A percentile compares a stretch with the other conserved stretches of the same genome.
phyloP scores from a whole-genome alignment of 2,329 filamentous ascomycete genomes.

The Aspergillus sp. region DNA sequence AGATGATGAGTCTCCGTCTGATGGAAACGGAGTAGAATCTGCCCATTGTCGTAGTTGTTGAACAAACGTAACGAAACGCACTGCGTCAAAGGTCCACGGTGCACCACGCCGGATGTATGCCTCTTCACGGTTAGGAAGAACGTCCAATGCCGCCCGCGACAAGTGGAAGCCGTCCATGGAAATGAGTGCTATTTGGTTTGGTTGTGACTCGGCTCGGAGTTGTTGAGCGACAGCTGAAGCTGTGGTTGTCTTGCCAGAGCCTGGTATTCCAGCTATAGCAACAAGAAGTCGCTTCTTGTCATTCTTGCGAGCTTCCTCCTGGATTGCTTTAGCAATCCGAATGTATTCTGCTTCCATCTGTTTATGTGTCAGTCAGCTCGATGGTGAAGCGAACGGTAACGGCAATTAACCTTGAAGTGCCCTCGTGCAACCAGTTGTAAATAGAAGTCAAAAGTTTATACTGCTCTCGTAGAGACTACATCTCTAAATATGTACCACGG shows the following conservation, averaged over 20 bases:
- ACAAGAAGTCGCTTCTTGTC: conserved; percentile 25
- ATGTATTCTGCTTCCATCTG: conserved; percentile 27
- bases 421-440: background rate
- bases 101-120: conserved; percentile 40
- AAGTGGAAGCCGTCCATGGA: conserved; percentile 45
- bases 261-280: conserved; percentile 35
- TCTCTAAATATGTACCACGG: background rate
- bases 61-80: conserved; percentile 32
- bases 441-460: background rate
- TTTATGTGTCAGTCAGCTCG: background rate
- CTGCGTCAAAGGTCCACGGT: conserved; percentile 41
- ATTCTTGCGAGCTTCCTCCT: conserved; percentile 17
- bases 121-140: conserved; percentile 34
- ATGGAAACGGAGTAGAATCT: background rate
- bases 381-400: background rate
- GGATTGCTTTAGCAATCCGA: conserved; percentile 22
- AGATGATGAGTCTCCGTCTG: conserved; percentile 9
- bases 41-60: conserved; percentile 27
- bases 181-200: conserved; percentile 23
- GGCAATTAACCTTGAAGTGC: background rate
- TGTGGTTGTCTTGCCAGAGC: conserved; percentile 39
- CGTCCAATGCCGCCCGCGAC: conserved; percentile 31
- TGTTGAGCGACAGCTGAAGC: conserved; percentile 30
- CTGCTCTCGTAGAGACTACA: background rate
- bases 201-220: conserved; percentile 21